Evolutionary conservation across 2,329 filamentous ascomycete species (phyloP).

Genomic region (Fusarium stilboides): DNA sequence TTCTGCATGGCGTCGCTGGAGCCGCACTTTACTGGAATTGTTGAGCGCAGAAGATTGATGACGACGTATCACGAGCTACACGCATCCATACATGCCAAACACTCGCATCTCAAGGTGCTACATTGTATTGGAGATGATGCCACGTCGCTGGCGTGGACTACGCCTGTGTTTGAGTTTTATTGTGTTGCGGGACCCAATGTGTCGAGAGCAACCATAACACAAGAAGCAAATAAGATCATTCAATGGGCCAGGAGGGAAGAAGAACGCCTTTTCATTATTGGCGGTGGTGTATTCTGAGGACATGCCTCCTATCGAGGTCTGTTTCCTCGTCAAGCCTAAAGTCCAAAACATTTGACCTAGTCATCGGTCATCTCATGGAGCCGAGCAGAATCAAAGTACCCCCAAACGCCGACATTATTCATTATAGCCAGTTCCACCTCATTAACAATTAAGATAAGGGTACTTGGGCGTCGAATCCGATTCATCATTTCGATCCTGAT

Average conservation of each 20-base stretch:
- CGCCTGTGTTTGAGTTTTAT: conserved; percentile 93
- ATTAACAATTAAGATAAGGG: conserved; percentile 24
- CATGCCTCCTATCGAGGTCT: conserved; percentile 39
- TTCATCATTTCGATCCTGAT: conserved; percentile 28
- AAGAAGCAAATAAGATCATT: conserved; percentile 89
- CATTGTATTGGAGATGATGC: conserved; percentile 83
- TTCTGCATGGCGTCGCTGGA: conserved; percentile 91
- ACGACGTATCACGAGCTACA: conserved; percentile 90
- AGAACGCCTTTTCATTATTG: conserved; percentile 95
- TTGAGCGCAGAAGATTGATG: conserved; percentile 81
- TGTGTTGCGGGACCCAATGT: conserved; percentile 87
- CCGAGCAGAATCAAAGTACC: conserved; percentile 35
- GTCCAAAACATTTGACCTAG: conserved; percentile 35
- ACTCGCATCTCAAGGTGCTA: conserved; percentile 87
- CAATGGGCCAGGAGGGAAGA: conserved; percentile 95
- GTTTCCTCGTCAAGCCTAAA: conserved; percentile 39
- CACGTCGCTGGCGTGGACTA: conserved; percentile 90
- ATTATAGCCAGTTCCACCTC: conserved; percentile 37
- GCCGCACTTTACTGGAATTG: conserved; percentile 72
- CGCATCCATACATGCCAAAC: conserved; percentile 85
- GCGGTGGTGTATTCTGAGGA: conserved; percentile 85
- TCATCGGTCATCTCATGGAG: conserved; percentile 36
- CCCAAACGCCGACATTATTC: conserved; percentile 48
- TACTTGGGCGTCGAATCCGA: conserved; percentile 9
- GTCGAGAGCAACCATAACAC: conserved; percentile 77